Conservation (phyloP, 1,284 basidiomycete genomes). For the Sphaerobolus stellatus region DNA sequence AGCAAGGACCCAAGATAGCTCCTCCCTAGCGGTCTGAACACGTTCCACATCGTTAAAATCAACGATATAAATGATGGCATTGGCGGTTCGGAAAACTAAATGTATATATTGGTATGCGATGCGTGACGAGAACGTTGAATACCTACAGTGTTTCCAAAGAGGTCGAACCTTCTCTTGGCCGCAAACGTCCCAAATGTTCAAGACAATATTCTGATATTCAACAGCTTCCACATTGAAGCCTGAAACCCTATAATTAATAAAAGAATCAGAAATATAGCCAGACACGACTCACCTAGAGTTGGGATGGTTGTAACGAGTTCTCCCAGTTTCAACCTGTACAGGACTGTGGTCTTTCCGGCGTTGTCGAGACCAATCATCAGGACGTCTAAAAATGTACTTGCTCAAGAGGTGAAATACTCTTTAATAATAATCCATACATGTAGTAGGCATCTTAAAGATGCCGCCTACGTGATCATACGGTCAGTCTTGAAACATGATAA, state of each 20-base stretch:
- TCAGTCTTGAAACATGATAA: too few species aligned
- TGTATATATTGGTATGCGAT: neutral
- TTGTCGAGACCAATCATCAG: slow-evolving; percentile 30
- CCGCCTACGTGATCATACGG: too few species aligned
- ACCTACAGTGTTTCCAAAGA: slow-evolving; percentile 53
- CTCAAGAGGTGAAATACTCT: too few species aligned
- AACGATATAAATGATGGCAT: slow-evolving; percentile 64
- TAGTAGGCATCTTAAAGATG: too few species aligned
- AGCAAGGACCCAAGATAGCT: slow-evolving; percentile 59
- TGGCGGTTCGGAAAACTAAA: slow-evolving; percentile 61
- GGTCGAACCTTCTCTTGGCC: slow-evolving; percentile 63
- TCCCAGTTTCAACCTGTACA: slow-evolving; percentile 38
- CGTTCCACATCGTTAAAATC: slow-evolving; percentile 64
- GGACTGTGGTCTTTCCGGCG: slow-evolving; percentile 41
- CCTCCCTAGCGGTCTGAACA: slow-evolving; percentile 58
- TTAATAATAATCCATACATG: too few species aligned
- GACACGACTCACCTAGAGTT: slow-evolving; percentile 29
- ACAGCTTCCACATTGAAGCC: slow-evolving; percentile 37
- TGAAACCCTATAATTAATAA: neutral
- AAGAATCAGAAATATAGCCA: neutral
- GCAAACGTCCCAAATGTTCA: slow-evolving; percentile 70
- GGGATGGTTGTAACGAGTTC: slow-evolving; percentile 36
- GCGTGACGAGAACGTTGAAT: neutral
- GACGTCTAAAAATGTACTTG: slow-evolving; percentile 3
- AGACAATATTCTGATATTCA: slow-evolving; percentile 24